Conservation (phyloP, 2,329 filamentous ascomycete genomes). For the Juglanconis sp. region DNA sequence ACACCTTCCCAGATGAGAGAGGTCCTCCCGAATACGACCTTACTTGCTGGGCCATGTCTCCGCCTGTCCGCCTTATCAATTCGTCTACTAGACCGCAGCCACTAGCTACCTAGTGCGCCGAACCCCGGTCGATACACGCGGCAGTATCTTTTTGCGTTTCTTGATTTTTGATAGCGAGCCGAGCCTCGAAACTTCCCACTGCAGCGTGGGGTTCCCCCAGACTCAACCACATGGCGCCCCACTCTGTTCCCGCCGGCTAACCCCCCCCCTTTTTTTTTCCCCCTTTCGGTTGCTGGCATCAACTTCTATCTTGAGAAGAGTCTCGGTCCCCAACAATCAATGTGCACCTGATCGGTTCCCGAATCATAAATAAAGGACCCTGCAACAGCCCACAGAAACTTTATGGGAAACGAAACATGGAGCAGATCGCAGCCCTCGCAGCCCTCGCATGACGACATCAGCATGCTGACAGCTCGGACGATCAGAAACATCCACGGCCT, state of each 20-base stretch:
- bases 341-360: neutral
- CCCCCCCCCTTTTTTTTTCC: too few species aligned
- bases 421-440: neutral
- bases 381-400: neutral
- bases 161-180: too few species aligned
- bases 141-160: too few species aligned
- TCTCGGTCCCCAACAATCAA: neutral
- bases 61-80: slow-evolving; percentile 9
- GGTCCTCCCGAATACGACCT: neutral
- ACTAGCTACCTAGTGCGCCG: too few species aligned
- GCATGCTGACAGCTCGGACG: neutral
- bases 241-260: too few species aligned
- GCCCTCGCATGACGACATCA: neutral
- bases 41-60: too few species aligned
- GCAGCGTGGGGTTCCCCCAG: too few species aligned
- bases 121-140: too few species aligned
- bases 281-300: neutral
- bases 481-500: neutral
- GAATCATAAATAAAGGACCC: neutral
- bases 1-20: slow-evolving; percentile 8
- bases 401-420: neutral
- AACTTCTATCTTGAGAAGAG: neutral
- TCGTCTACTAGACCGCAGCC: neutral
- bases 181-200: too few species aligned
- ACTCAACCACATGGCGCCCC: too few species aligned